Evolutionary conservation across 2,329 filamentous ascomycete species (phyloP).

Genomic region (Botrytis elliptica): DNA sequence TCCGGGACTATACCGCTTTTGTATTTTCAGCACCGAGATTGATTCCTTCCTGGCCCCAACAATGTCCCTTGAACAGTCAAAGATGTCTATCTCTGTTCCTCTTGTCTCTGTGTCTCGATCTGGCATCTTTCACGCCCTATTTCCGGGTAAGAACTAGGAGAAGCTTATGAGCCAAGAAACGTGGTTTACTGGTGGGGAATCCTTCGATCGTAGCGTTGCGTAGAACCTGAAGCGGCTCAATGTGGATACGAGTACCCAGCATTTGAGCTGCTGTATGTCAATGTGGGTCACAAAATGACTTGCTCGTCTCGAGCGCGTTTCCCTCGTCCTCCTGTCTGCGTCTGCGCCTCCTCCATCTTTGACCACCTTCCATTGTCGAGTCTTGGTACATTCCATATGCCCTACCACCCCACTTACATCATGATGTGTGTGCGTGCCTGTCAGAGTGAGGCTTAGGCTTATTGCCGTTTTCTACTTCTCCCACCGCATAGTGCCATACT

Average conservation of each 20-base stretch:
- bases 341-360: slow-evolving; percentile 9
- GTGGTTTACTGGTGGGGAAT: slow-evolving; percentile 4
- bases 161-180: slow-evolving; percentile 4
- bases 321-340: neutral
- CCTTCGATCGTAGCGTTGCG: neutral
- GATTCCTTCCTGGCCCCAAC: neutral
- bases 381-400: neutral
- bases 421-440: neutral
- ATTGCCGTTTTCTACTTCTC: neutral
- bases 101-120: too few relatives aligned
- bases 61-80: neutral
- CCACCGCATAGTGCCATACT: neutral
- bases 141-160: neutral
- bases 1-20: neutral
- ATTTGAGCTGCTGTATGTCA: neutral
- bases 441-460: neutral
- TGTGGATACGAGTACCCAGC: neutral
- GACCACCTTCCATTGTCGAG: neutral
- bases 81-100: too few relatives aligned
- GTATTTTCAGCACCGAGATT: neutral
- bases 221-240: neutral
- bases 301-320: neutral
- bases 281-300: neutral
- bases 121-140: too few relatives aligned
- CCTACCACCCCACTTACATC: neutral